These are phyloP conservation scores for Pisolithus marmoratus DNA, from an alignment of 768 basidiomycete species.

Conservation along the genomic window DNA sequence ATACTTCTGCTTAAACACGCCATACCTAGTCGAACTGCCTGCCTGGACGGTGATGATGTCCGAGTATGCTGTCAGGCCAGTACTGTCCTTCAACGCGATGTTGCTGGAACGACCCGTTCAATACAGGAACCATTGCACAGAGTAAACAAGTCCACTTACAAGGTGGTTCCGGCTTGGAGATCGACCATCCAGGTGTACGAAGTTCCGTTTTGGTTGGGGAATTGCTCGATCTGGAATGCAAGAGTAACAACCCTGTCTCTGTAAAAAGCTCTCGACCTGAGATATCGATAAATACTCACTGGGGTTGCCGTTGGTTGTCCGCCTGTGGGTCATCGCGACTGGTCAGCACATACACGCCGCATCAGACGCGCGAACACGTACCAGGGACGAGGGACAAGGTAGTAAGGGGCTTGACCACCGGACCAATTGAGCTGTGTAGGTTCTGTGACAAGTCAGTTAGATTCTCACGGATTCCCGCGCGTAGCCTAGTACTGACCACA, in stretches of 20 bases:
- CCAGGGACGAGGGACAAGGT: constrained; percentile 56
- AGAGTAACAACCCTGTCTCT: constrained; percentile 4
- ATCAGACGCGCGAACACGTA: constrained; percentile 21
- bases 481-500: constrained; percentile 42
- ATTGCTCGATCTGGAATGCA: constrained; percentile 44
- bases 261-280: not conserved
- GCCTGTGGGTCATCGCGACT: constrained; percentile 32
- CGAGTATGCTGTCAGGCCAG: constrained; percentile 48
- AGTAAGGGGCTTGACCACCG: constrained; percentile 53
- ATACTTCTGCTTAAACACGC: not conserved
- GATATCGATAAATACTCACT: constrained; percentile 30
- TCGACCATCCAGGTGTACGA: constrained; percentile 52
- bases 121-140: not conserved
- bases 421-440: constrained; percentile 52
- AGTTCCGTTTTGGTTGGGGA: constrained; percentile 39
- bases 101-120: constrained; percentile 33
- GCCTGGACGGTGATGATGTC: constrained; percentile 41
- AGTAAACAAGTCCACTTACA: constrained; percentile 35
- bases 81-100: constrained; percentile 51
- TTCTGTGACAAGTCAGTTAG: constrained; percentile 33
- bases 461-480: not conserved
- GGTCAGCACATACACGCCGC: not conserved
- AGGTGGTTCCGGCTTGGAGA: constrained; percentile 34
- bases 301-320: constrained; percentile 46
- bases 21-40: constrained; percentile 34